These are phyloP conservation scores for Pseudognaphalium luteoalbum DNA, from an alignment of 129 eudicot genomes.

Conservation along the genomic window DNA sequence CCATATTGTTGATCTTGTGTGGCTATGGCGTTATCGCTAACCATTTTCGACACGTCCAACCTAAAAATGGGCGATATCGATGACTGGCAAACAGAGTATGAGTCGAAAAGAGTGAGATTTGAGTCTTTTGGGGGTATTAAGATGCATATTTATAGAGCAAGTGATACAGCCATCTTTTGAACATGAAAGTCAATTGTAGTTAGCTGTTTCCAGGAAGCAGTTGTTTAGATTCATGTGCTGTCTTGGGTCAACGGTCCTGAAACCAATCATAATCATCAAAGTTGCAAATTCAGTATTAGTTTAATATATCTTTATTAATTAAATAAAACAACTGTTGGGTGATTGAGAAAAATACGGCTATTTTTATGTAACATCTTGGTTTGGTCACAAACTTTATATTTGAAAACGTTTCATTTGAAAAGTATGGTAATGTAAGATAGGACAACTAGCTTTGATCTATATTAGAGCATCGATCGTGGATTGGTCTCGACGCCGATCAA, in stretches of 20 bases:
- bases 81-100: background rate
- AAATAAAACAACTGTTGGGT: too few species aligned
- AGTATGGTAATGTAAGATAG: too few species aligned
- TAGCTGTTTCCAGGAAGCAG: conserved; percentile 38
- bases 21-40: conserved; percentile 21
- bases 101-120: background rate
- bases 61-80: background rate
- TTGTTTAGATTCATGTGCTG: conserved; percentile 29
- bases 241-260: conserved; percentile 25
- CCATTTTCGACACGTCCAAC: conserved; percentile 10
- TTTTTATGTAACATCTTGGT: too few species aligned
- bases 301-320: too few species aligned
- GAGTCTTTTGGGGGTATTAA: conserved; percentile 1
- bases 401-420: too few species aligned
- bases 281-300: background rate
- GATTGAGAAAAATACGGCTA: too few species aligned
- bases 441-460: too few species aligned
- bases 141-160: conserved; percentile 23
- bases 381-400: too few species aligned
- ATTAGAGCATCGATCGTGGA: too few species aligned
- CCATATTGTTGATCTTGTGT: conserved; percentile 32
- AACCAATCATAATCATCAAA: background rate
- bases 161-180: background rate
- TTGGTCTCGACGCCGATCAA: too few species aligned
- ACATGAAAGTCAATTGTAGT: conserved; percentile 16